These are phyloP conservation scores for Hebeloma cylindrosporum DNA, from an alignment of 768 basidiomycete species.

Conservation along the genomic window DNA sequence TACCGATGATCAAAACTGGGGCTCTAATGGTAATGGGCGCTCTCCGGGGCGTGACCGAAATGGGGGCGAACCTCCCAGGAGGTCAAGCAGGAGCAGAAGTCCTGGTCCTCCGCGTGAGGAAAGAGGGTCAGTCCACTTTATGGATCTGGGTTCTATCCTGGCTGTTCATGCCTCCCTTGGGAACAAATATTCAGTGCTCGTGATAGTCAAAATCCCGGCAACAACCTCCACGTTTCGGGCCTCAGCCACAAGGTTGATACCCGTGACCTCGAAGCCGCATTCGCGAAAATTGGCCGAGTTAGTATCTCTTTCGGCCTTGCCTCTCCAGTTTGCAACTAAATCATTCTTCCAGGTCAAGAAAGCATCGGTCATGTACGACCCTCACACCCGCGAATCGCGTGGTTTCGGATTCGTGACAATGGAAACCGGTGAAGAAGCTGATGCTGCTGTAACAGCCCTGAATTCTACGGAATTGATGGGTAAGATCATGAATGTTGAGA, in stretches of 20 bases:
- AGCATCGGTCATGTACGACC: conserved; percentile 71
- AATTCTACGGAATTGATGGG: conserved; percentile 86
- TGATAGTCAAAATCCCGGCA: conserved; percentile 62
- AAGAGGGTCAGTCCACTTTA: conserved; percentile 48
- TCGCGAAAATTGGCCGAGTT: conserved; percentile 75
- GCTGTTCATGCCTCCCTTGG: conserved; percentile 19
- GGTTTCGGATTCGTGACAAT: conserved; percentile 82
- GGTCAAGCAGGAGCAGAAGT: conserved; percentile 80
- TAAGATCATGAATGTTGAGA: conserved; percentile 86
- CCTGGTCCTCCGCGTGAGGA: conserved; percentile 53
- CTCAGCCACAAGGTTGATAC: conserved; percentile 65
- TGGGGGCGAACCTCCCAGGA: conserved; percentile 52
- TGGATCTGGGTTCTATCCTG: conserved; percentile 18
- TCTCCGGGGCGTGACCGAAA: conserved; percentile 39
- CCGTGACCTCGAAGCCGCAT: conserved; percentile 84
- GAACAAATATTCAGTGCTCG: conserved; percentile 27
- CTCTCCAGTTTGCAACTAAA: neutral
- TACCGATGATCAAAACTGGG: conserved; percentile 59
- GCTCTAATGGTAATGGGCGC: conserved; percentile 37
- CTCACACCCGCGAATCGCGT: conserved; percentile 65
- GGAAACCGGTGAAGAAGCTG: conserved; percentile 80
- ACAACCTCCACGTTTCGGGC: conserved; percentile 64
- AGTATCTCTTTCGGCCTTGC: conserved; percentile 9
- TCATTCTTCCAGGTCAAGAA: conserved; percentile 57
- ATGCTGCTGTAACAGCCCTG: conserved; percentile 83